A percentile compares a stretch with the other conserved stretches of the same genome.
These are phyloP conservation scores for Eucalyptus polybractea DNA, from an alignment of 345 rosid genomes.

Conservation along the genomic window DNA sequence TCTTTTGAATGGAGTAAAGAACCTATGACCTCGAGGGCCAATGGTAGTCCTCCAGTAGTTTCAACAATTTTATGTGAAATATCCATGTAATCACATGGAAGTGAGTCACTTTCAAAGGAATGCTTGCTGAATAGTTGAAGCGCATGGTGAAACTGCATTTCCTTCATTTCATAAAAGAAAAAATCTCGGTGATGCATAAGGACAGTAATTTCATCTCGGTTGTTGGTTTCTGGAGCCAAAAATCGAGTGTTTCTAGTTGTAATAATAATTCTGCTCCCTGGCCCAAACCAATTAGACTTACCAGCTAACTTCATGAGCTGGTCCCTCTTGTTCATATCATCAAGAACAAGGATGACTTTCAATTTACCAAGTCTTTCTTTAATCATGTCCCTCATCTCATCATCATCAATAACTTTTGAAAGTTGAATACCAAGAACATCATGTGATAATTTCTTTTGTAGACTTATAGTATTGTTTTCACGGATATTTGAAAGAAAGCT, in stretches of 20 bases:
- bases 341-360: not conserved
- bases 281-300: not conserved
- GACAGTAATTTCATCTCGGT: not conserved
- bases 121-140: not conserved
- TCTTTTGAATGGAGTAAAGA: not conserved
- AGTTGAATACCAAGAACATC: fast-evolving
- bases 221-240: not conserved
- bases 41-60: not conserved
- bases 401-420: fast-evolving
- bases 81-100: fast-evolving
- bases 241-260: not conserved
- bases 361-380: not conserved
- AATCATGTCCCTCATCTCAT: not conserved
- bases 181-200: not conserved
- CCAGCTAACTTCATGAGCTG: not conserved
- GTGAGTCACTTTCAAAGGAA: not conserved
- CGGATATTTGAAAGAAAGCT: not conserved
- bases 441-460: not conserved
- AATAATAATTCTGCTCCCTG: not conserved
- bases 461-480: fast-evolving
- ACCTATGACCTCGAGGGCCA: not conserved
- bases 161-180: not conserved
- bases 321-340: not conserved
- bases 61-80: not conserved
- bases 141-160: not conserved